Conservation (phyloP, 148 eudicot genomes). For the Rhododendron ferrugineum region DNA sequence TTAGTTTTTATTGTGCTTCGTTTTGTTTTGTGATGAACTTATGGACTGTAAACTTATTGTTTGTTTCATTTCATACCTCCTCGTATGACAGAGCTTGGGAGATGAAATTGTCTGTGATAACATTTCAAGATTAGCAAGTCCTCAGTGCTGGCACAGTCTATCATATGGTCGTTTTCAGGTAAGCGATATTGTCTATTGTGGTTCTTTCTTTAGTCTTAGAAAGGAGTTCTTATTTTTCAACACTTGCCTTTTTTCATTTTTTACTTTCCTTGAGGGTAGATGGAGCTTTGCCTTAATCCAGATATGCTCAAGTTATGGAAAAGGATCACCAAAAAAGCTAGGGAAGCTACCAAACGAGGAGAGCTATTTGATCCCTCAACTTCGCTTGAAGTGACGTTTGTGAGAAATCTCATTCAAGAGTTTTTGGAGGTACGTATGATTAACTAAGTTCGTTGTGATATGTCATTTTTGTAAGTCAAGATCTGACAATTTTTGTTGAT, state of each 20-base stretch:
- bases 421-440: slow-evolving; percentile 66
- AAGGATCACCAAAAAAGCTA: slow-evolving; percentile 68
- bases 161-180: slow-evolving; percentile 98
- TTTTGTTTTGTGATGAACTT: neutral
- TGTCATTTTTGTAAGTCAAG: neutral
- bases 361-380: slow-evolving; percentile 54
- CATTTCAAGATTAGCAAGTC: slow-evolving; percentile 65
- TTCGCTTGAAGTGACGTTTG: slow-evolving; percentile 66
- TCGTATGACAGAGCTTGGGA: slow-evolving; percentile 78
- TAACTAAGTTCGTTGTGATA: neutral
- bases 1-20: neutral
- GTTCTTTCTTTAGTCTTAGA: neutral
- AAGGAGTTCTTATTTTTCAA: neutral
- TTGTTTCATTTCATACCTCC: neutral
- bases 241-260: neutral
- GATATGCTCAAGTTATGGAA: slow-evolving; percentile 81
- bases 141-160: slow-evolving; percentile 91
- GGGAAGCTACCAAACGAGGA: slow-evolving; percentile 62
- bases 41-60: neutral
- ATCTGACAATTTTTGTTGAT: neutral
- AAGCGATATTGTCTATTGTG: slow-evolving; percentile 1
- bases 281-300: slow-evolving; percentile 76
- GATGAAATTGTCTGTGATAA: slow-evolving; percentile 82
- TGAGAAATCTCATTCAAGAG: slow-evolving; percentile 72
- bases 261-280: slow-evolving; percentile 29